phyloP scores from a whole-genome alignment of 1,139 yeast genomes.

The Pichia sp. region DNA sequence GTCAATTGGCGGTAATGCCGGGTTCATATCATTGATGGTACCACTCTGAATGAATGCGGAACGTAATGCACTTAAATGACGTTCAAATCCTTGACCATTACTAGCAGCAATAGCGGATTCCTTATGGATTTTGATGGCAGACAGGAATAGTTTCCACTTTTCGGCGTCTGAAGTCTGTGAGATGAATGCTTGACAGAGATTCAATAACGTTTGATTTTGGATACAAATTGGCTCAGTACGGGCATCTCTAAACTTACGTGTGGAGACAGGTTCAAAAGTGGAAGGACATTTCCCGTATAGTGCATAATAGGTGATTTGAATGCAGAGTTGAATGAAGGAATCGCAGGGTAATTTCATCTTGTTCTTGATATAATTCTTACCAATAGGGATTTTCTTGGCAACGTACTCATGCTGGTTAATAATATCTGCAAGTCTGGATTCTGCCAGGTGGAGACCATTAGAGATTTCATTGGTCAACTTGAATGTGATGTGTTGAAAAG shows the following conservation, averaged over 20 bases:
- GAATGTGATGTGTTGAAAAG: conserved; percentile 38
- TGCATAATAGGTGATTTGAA: conserved; percentile 68
- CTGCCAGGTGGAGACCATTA: conserved; percentile 56
- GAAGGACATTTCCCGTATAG: conserved; percentile 63
- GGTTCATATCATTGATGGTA: conserved; percentile 38
- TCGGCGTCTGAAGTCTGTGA: conserved; percentile 37
- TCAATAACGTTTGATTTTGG: conserved; percentile 47
- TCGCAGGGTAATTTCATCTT: conserved; percentile 54
- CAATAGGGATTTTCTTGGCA: conserved; percentile 30
- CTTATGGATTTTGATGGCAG: conserved; percentile 48
- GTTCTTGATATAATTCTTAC: conserved; percentile 38
- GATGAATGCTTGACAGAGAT: conserved; percentile 55
- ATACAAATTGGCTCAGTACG: conserved; percentile 63
- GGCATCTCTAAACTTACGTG: conserved; percentile 58
- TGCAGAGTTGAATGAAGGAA: conserved; percentile 58
- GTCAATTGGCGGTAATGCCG: conserved; percentile 20
- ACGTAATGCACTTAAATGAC: conserved; percentile 59
- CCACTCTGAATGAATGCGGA: conserved; percentile 39
- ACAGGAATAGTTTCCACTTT: conserved; percentile 46
- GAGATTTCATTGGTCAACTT: conserved; percentile 39
- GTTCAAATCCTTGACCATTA: conserved; percentile 61
- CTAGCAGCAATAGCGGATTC: conserved; percentile 44
- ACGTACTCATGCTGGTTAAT: conserved; percentile 62
- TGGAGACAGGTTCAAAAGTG: conserved; percentile 67
- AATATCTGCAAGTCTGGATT: conserved; percentile 68